Evolutionary conservation across 2,329 filamentous ascomycete genomes (phyloP), one percentile per base, ranked within the genome.

Genomic region (Penicillium aurantiogriseum): DNA sequence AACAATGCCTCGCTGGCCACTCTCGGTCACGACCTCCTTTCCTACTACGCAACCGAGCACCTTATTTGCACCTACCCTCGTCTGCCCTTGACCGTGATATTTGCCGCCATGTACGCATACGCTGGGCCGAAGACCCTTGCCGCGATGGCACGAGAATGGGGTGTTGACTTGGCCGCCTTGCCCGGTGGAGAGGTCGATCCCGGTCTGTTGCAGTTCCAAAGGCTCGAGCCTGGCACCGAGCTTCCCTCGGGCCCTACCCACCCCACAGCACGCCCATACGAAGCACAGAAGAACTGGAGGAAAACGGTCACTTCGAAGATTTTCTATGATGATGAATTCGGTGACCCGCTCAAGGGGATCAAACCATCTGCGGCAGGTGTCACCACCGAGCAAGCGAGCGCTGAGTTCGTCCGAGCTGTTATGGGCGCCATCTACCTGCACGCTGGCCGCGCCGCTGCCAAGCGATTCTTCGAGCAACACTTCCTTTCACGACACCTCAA

Each of bases 111-210:
- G 80, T 88, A 89, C 69, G 92, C 90, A 46, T 97, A 91, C 73
- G 83, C 88, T 46, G 94, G 94, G 5, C 83, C 85, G 6, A 85
- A 86, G 64, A 87, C 92, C 1, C 82, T 97, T 46, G 80, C 87
- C 51, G 81, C 86, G 21, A 83, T 97, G 63, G 86, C 90, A 17
- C 80, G 83, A 61, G 89, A 94, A 77, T 99, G 94, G 94, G 94
- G 94, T 77, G 86, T 97, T 17, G 93, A 97, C 74, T 78, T 82
- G 43, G 93, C 91, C n/a, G 90, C 89, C 11, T 88, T 86, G 21
- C 94, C 94, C 0, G 94, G 93, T 50, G 85, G 85, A 58, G 93
- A 97, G 77, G 92, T 97, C 55, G 94, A 99, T 73, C 88, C 92
- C 0, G 94, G 93, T 6, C 80, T 96, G 53, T 80, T 99, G 59